Evolutionary conservation across 2,329 filamentous ascomycete species (phyloP).

Genomic region (Rachicladosporium sp.): DNA sequence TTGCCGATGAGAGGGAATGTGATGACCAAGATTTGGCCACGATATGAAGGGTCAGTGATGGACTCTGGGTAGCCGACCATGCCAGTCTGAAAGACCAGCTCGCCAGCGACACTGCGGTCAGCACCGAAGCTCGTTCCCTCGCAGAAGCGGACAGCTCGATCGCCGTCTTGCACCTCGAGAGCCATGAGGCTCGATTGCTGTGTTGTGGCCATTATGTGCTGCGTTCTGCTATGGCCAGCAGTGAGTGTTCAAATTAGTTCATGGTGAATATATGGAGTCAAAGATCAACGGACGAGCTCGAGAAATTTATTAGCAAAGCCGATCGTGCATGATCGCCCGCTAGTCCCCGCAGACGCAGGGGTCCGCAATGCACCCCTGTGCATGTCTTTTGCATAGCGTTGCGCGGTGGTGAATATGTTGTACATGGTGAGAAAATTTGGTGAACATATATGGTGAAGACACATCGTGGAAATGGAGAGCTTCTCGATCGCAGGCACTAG

Average conservation of each 20-base stretch:
- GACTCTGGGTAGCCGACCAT: constrained; percentile 99
- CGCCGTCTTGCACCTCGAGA: constrained; percentile 87
- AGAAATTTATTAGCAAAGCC: no score
- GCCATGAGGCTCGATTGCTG: constrained; percentile 40
- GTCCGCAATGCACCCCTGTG: no score
- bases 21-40: constrained; percentile 87
- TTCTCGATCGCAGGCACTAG: no score
- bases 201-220: constrained; percentile 7
- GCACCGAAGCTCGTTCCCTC: constrained; percentile 96
- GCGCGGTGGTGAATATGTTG: no score
- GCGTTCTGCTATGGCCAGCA: constrained; percentile 6
- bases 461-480: no score
- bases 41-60: constrained; percentile 76
- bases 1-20: constrained; percentile 94
- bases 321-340: no score
- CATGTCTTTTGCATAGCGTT: no score
- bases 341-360: no score
- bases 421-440: no score
- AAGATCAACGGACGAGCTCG: no score
- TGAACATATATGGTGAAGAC: no score
- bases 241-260: neutral
- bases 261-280: no score
- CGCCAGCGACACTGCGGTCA: constrained; percentile 83
- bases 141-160: constrained; percentile 47
- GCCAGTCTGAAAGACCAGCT: constrained; percentile 98